Evolutionary conservation across 805 yeast genomes (phyloP).

Genomic region (Sungouiella blattae): DNA sequence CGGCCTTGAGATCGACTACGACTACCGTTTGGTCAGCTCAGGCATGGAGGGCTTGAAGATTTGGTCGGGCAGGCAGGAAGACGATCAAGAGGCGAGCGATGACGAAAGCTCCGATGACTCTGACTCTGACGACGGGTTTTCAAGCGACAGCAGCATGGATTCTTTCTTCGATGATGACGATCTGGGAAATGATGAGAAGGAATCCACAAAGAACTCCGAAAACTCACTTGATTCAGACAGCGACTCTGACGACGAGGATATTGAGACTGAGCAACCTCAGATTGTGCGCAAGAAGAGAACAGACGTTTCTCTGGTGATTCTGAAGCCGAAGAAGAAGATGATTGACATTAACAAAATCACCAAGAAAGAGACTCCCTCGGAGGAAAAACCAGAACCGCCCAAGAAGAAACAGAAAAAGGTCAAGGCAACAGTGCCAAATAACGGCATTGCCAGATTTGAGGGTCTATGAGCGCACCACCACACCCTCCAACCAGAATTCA

Average conservation of each 20-base stretch:
- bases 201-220: background rate
- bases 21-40: slow-evolving; percentile 74
- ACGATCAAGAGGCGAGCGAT: slow-evolving; percentile 12
- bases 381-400: slow-evolving; percentile 11
- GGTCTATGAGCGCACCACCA: slow-evolving; percentile 38
- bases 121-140: background rate
- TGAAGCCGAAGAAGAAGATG: slow-evolving; percentile 16
- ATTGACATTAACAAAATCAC: slow-evolving; percentile 19
- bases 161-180: background rate
- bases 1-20: slow-evolving; percentile 72
- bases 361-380: slow-evolving; percentile 2
- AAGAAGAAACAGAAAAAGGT: slow-evolving; percentile 4
- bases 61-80: slow-evolving; percentile 49
- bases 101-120: slow-evolving; percentile 1
- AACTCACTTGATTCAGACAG: background rate
- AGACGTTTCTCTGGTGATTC: slow-evolving; percentile 2
- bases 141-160: background rate
- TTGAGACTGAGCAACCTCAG: slow-evolving; percentile 2
- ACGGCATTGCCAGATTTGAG: slow-evolving; percentile 44
- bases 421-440: slow-evolving; percentile 14
- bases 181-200: background rate
- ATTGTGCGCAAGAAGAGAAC: slow-evolving; percentile 4
- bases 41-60: slow-evolving; percentile 80
- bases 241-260: slow-evolving; percentile 3
- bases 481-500: too few relatives aligned